These are phyloP conservation scores for Starmerella scarabaei DNA, from an alignment of 805 yeast genomes.

Conservation along the genomic window DNA sequence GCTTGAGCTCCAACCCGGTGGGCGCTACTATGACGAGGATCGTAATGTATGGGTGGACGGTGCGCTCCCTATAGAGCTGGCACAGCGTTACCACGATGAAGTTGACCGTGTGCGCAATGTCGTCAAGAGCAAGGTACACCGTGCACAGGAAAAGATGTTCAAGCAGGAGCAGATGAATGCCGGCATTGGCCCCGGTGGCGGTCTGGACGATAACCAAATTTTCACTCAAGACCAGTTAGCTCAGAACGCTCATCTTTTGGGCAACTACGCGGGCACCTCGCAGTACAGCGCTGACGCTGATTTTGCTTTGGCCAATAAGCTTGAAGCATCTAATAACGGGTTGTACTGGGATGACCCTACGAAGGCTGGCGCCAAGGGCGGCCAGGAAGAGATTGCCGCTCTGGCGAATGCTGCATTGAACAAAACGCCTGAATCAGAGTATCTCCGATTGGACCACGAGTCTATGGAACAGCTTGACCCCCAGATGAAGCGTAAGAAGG, in stretches of 20 bases:
- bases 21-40: slow-evolving; percentile 17
- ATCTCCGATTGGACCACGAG: not conserved
- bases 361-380: not conserved
- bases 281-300: slow-evolving; percentile 3
- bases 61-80: slow-evolving; percentile 9
- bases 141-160: slow-evolving; percentile 5
- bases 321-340: not conserved
- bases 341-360: too few relatives aligned
- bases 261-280: not conserved
- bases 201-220: not conserved
- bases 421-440: not conserved
- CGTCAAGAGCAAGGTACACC: slow-evolving; percentile 9
- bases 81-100: slow-evolving; percentile 13
- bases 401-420: not conserved
- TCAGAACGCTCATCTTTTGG: too few relatives aligned
- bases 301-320: slow-evolving; percentile 5
- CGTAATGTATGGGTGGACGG: slow-evolving; percentile 16
- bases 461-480: not conserved
- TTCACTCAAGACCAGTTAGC: not conserved
- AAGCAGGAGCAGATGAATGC: not conserved
- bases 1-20: slow-evolving; percentile 11
- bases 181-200: not conserved
- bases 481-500: not conserved
- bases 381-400: not conserved
- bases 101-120: slow-evolving; percentile 11